Base-by-base conservation (phyloP, 139 green algal species). In the Pleodorina starrii region DNA sequence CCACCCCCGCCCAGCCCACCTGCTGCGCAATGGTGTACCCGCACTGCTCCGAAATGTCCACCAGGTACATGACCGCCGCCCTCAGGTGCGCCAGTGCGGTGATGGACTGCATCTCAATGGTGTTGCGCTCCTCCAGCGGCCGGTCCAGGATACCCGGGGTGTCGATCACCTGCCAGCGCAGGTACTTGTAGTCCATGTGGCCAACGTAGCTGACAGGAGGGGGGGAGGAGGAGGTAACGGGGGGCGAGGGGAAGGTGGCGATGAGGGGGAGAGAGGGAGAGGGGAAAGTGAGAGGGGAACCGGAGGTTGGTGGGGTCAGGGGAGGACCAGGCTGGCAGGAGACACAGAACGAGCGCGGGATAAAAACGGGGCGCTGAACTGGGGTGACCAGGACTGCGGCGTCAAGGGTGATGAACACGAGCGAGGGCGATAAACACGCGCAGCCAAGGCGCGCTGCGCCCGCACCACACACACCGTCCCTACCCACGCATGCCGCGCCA, bases 151-250 rank as follows among this genome's bases (percentile, higher is more conserved):
- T 98, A 59, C 98, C 98, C 10, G 98, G 98, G 2, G 98, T 99
- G 95, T 99, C 98, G 59, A 99, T 99, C 36, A 99, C 96, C 92
- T 97, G 78, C 73, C 85, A 94, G 63, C 57, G 95, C 86, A 99
- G 94, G 91, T 99, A 99, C 92, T 97, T 98, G 94, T 99, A 99
- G 94, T 99, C 98, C 54, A 95, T 98, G 95, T 99, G 98, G 2
- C 98, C 98, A 77, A 99, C 98, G 89, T 98, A 99, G 46, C 80
- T 87, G 80, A 2, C 29, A 98, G 99, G 23, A 97, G 97, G 25
- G 80, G 4, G 59, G 59, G 59, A 38, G 9, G 2, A 27, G 23
- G 54, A 72, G 32, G 75, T 16, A 63, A 32, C 11, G 72, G 2
- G 74, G 74, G 43, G 43, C 21, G n/a, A 68, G 73, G 38, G 51